Evolutionary conservation across 768 basidiomycete genomes (phyloP), one percentile per base, ranked within the genome.

Genomic region (Rubroboletus satanas): DNA sequence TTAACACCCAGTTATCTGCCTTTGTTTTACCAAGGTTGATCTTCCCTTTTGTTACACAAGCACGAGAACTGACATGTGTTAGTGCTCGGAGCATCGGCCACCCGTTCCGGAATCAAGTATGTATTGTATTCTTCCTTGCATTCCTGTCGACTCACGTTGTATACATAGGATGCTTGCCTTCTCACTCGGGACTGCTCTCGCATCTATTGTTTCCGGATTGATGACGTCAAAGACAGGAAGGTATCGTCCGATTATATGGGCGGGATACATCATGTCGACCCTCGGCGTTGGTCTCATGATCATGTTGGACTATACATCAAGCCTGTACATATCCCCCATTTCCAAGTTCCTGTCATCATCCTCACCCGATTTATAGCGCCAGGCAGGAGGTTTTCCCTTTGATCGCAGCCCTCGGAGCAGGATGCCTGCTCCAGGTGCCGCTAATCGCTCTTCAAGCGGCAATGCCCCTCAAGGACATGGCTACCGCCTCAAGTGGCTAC

Each of bases 381-480:
- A 71, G 75, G 58, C 81, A 87, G 66, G 81, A 80, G 9, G 31
- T 91, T 7, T 88, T 77, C 61, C 84, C 85, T 5, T 67, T 92
- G 14, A 71, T 93, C 31, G 77, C 85, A n/a, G 79, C 85, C 7
- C 12, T 84, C 4, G 89, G 88, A 1, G 63, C 83, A 14, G 88
- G 88, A 2, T 79, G 76, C 58, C 67, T 91, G 47, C 87, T 88
- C 75, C 82, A 84, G 74, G 63, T 73, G 4, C 89, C 88, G 0
- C 70, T 90, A 7, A 83, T 91, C 48, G 87, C 78, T 14, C 71
- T 93, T 14, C 91, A 93, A 71, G 88, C 90, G 1, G 85, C 90
- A 1, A 94, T 94, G 90, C 92, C 92, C 0, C 63, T 90, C 15
- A 85, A 83, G 61, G 89, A 93, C 59, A 90, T 93, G 89, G 89